Percentiles rank a stretch among this genome's conserved stretches.
These are phyloP conservation scores for Apophysomyces elegans DNA, from an alignment of 371 early-diverging fungal genomes.

Conservation along the genomic window DNA sequence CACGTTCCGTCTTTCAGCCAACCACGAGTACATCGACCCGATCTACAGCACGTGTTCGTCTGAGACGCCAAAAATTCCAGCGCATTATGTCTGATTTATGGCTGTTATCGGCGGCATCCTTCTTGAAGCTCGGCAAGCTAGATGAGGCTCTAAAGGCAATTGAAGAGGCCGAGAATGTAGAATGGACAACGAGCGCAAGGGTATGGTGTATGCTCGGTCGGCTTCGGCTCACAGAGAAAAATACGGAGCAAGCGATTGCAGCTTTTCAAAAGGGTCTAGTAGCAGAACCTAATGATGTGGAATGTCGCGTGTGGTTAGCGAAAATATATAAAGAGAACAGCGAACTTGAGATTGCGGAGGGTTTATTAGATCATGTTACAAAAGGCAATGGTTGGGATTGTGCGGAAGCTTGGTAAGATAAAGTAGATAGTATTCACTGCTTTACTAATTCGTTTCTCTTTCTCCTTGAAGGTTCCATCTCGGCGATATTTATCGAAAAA, in stretches of 20 bases:
- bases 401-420: conserved; percentile 65
- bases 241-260: conserved; percentile 50
- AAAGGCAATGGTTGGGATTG: conserved; percentile 66
- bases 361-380: conserved; percentile 55
- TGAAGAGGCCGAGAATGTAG: conserved; percentile 67
- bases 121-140: conserved; percentile 54
- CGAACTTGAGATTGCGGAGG: conserved; percentile 59
- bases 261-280: conserved; percentile 60
- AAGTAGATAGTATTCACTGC: neutral
- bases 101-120: conserved; percentile 68
- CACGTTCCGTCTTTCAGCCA: conserved; percentile 25
- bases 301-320: conserved; percentile 50
- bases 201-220: conserved; percentile 69
- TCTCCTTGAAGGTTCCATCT: conserved; percentile 49
- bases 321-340: conserved; percentile 46
- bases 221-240: conserved; percentile 42
- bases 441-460: neutral
- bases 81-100: conserved; percentile 52
- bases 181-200: conserved; percentile 53
- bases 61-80: conserved; percentile 34
- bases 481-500: conserved; percentile 56
- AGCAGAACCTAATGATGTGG: conserved; percentile 52
- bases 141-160: conserved; percentile 71
- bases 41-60: conserved; percentile 28
- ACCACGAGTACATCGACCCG: conserved; percentile 6